Conservation (phyloP, 2,329 filamentous ascomycete species). For the Ophiostoma ips region DNA sequence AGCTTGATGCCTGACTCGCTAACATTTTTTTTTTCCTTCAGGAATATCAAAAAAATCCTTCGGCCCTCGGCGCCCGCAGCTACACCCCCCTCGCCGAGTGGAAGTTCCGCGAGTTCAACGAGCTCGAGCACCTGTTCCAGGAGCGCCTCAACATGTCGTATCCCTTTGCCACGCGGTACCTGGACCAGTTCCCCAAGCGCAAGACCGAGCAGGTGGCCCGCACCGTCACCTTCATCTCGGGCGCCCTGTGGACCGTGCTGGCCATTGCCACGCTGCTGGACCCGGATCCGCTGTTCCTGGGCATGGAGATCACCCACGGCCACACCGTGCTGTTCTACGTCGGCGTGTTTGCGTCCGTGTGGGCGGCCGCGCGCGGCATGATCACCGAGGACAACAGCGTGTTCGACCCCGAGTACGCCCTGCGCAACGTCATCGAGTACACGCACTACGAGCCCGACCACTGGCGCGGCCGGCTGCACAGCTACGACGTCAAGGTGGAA, state of each 20-base stretch:
- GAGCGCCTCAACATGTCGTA: conserved; percentile 88
- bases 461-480: conserved; percentile 84
- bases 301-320: conserved; percentile 81
- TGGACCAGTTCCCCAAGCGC: conserved; percentile 92
- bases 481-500: conserved; percentile 80
- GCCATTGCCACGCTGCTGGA: conserved; percentile 76
- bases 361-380: conserved; percentile 68
- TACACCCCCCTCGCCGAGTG: conserved; percentile 92
- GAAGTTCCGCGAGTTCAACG: conserved; percentile 98
- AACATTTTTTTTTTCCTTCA: conserved; percentile 26
- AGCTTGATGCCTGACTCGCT: no score
- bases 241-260: conserved; percentile 74
- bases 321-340: conserved; percentile 86
- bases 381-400: conserved; percentile 80
- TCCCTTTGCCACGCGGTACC: conserved; percentile 79
- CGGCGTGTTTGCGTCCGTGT: conserved; percentile 67
- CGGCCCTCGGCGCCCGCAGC: conserved; percentile 70
- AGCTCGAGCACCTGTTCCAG: conserved; percentile 81
- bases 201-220: conserved; percentile 76
- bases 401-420: conserved; percentile 81
- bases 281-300: conserved; percentile 67
- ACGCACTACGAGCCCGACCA: conserved; percentile 84
- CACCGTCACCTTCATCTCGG: conserved; percentile 77
- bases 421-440: conserved; percentile 80
- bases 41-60: conserved; percentile 92